Evolutionary conservation across 1,139 yeast species (phyloP).

Genomic region (Hyphopichia burtonii): DNA sequence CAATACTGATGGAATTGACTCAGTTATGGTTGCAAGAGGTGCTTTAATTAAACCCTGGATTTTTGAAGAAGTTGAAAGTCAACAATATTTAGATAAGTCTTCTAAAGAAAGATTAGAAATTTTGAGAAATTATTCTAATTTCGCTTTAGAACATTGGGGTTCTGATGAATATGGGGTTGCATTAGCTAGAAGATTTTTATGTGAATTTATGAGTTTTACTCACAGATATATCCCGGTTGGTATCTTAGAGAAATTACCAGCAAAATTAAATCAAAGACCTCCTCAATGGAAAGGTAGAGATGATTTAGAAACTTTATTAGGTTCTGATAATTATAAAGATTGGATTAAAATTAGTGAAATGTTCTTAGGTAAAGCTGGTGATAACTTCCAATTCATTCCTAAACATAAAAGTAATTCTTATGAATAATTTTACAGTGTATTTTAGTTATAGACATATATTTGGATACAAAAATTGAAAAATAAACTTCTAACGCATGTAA

Average conservation of each 20-base stretch:
- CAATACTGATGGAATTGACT: conserved; percentile 71
- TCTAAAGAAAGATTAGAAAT: conserved; percentile 86
- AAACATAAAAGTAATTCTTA: conserved; percentile 92
- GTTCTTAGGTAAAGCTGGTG: conserved; percentile 86
- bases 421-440: conserved; percentile 18
- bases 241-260: conserved; percentile 82
- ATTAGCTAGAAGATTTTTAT: conserved; percentile 82
- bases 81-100: conserved; percentile 86
- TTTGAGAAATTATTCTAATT: conserved; percentile 64
- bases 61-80: conserved; percentile 88
- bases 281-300: conserved; percentile 94
- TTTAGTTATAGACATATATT: conserved; percentile 2
- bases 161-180: conserved; percentile 93
- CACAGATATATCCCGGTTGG: conserved; percentile 95
- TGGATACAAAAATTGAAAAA: no score
- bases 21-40: conserved; percentile 97
- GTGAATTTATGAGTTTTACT: conserved; percentile 92
- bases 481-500: no score
- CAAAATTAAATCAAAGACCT: conserved; percentile 89
- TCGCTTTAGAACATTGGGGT: conserved; percentile 97
- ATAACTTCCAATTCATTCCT: conserved; percentile 76
- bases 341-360: conserved; percentile 97
- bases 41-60: conserved; percentile 99
- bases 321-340: conserved; percentile 80
- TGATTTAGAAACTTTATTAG: conserved; percentile 87